phyloP scores from a whole-genome alignment of 257 asterid genomes.

The Thymus mandschuricus region DNA sequence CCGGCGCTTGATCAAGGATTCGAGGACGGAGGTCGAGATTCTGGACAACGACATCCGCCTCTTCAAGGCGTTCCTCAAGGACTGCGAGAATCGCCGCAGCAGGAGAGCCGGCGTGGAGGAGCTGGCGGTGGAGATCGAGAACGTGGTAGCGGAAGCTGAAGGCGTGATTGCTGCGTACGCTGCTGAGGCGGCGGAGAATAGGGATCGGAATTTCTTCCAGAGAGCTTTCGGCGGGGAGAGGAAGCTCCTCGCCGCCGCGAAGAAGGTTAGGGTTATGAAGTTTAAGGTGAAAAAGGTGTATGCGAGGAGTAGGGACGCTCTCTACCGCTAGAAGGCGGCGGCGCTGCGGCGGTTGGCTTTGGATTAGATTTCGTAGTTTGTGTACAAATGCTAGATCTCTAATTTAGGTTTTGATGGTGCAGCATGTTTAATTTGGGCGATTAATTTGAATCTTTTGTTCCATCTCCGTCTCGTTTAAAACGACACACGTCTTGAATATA shows the following conservation, averaged over 20 bases:
- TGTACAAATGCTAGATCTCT: neutral
- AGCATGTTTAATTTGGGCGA: neutral
- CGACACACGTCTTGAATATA: no score
- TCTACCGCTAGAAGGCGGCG: slow-evolving; percentile 6
- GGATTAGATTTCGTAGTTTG: neutral
- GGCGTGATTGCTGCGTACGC: slow-evolving; percentile 27
- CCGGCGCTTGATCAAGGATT: slow-evolving; percentile 34
- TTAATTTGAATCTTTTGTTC: neutral
- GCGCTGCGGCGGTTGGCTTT: slow-evolving; percentile 27
- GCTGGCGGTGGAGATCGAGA: slow-evolving; percentile 35
- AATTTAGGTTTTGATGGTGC: neutral
- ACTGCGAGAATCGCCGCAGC: slow-evolving; percentile 19
- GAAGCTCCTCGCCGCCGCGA: slow-evolving; percentile 36
- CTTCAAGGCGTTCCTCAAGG: slow-evolving; percentile 50
- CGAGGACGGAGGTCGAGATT: slow-evolving; percentile 38
- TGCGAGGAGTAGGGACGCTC: slow-evolving; percentile 25
- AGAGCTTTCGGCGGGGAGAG: slow-evolving; percentile 34
- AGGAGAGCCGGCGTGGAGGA: slow-evolving; percentile 23
- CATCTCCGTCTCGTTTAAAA: no score
- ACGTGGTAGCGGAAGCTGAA: slow-evolving; percentile 46
- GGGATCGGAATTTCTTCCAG: slow-evolving; percentile 37
- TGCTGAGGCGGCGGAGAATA: slow-evolving; percentile 29
- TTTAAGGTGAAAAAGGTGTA: slow-evolving; percentile 36
- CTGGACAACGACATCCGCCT: slow-evolving; percentile 45
- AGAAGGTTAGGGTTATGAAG: slow-evolving; percentile 40